Conservation (phyloP, 2,329 filamentous ascomycete species). For the Aspergillus spinulosporus region DNA sequence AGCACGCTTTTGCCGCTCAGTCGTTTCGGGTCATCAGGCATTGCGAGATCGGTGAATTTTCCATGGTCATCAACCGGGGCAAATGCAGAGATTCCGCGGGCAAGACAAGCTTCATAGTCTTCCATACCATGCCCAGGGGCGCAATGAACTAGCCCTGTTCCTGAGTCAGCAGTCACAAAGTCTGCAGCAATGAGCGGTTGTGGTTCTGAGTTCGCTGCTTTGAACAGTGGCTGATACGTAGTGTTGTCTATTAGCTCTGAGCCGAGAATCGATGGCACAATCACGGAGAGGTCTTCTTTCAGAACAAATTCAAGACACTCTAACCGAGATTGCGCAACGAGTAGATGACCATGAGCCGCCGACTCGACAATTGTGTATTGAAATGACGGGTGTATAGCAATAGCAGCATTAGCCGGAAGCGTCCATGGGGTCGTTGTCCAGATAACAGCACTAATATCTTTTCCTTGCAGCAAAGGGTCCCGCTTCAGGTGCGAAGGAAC, state of each 20-base stretch:
- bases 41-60: constrained; percentile 75
- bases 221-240: constrained; percentile 70
- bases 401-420: constrained; percentile 84
- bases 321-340: constrained; percentile 72
- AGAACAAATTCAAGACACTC: constrained; percentile 56
- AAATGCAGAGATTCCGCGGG: constrained; percentile 69
- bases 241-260: constrained; percentile 62
- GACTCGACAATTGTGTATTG: constrained; percentile 69
- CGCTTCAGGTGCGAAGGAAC: constrained; percentile 48
- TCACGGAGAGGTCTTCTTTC: constrained; percentile 51
- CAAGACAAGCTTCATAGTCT: constrained; percentile 80
- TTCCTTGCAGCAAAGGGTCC: constrained; percentile 44
- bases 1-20: constrained; percentile 74
- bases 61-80: constrained; percentile 84
- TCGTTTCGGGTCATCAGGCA: constrained; percentile 65
- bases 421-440: constrained; percentile 99
- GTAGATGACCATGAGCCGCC: constrained; percentile 57
- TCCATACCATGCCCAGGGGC: constrained; percentile 96
- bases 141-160: constrained; percentile 90
- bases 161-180: constrained; percentile 88
- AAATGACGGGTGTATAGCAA: constrained; percentile 75
- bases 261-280: constrained; percentile 62
- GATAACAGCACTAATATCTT: constrained; percentile 73
- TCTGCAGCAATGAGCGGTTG: constrained; percentile 79
- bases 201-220: constrained; percentile 54